Percentiles rank a stretch among this genome's conserved stretches.
Conservation (phyloP, 306 rosid genomes). For the Erythrophleum fordii region DNA sequence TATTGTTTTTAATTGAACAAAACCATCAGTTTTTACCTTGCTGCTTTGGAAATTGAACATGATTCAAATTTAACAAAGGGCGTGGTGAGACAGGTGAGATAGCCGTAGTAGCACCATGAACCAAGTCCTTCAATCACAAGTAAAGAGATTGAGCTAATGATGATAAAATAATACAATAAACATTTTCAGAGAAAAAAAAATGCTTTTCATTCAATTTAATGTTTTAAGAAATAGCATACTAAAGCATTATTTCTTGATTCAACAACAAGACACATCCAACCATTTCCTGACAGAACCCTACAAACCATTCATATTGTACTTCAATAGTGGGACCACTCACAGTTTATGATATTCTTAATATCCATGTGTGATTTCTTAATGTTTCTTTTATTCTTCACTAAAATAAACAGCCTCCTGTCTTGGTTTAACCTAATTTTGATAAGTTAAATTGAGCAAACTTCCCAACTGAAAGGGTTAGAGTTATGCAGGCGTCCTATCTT, state of each 20-base stretch:
- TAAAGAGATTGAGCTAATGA: constrained; percentile 32
- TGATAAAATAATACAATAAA: constrained; percentile 20
- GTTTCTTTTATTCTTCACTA: constrained; percentile 2
- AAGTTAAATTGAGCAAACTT: constrained; percentile 33
- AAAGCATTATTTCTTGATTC: constrained; percentile 29
- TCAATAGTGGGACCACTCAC: neutral
- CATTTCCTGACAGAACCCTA: constrained; percentile 28
- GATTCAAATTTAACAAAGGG: constrained; percentile 64
- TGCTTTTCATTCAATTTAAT: neutral
- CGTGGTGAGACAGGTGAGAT: constrained; percentile 60
- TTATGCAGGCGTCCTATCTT: constrained; percentile 44
- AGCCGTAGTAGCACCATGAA: constrained; percentile 63
- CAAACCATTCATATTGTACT: constrained; percentile 17
- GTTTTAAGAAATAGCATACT: constrained; percentile 9
- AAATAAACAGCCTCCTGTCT: constrained; percentile 1
- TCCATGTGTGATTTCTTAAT: constrained; percentile 19
- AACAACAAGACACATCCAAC: constrained; percentile 22
- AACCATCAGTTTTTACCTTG: constrained; percentile 58
- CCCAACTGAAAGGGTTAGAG: constrained; percentile 23
- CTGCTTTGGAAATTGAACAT: constrained; percentile 73
- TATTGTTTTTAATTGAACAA: constrained; percentile 2
- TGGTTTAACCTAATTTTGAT: neutral
- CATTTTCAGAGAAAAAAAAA: neutral
- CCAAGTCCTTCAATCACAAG: constrained; percentile 66
- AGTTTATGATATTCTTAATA: neutral